Evolutionary conservation across 2,329 filamentous ascomycete genomes (phyloP), one percentile per base, ranked within the genome.

Genomic region (Beauveria varroae): DNA sequence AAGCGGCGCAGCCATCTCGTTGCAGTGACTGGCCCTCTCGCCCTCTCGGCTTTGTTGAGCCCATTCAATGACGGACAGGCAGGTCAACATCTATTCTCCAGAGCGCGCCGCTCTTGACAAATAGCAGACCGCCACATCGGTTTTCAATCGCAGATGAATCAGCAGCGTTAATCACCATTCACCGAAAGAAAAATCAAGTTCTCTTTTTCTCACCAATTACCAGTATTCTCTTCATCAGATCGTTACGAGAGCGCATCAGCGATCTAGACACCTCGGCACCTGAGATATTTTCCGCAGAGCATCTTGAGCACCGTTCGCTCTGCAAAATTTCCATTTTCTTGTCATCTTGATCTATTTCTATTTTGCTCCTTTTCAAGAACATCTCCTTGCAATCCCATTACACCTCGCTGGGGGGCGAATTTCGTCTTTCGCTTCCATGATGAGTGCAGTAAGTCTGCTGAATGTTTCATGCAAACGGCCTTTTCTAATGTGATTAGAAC

Each of bases 381-480:
- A 10, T 24, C 20, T 20, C 24, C 18, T 1, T 24, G 12, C 30
- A 30, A 30, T 57, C 12, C 20, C 14, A 8, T 14, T 16, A 18
- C 18, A 10, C 14, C 28, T 57, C 10, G 9, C 18, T 37, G 2
- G 12, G 26, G 26, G 26, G 24, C 10, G 30, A 22, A 4, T 24
- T 5, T 22, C 28, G 28, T 9, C 55, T 7, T 40, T 7, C 10
- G 10, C 28, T 26, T 50, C 55, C 34, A 43, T 34, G 24, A 59
- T 59, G 57, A 43, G n/a, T 52, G 16, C 56, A 41, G 56, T 59
- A 18, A 59, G 57, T 59, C n/a, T 44, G n/a, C 18, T 51, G 18
- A 12, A 20, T 3, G 34, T 5, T 5, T 22, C 24, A 28, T 18
- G 5, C 37, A 24, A 22, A 52, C 24, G 34, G 5, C 16, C 44